phyloP scores from a whole-genome alignment of 495 filamentous ascomycete genomes.

The Hypoxylon lienhwacheense region DNA sequence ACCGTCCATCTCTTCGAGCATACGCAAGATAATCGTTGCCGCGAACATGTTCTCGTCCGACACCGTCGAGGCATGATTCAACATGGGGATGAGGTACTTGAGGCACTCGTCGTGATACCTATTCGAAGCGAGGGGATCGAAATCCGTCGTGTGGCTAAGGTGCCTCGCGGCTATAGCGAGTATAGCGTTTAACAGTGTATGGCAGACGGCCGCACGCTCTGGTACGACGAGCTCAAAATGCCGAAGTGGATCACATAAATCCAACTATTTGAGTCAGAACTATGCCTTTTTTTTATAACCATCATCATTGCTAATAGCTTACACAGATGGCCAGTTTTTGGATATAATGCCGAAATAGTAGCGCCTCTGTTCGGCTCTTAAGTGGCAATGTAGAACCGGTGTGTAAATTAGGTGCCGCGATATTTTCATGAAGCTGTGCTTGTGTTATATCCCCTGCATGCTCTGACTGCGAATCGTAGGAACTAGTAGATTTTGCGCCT shows the following conservation, averaged over 20 bases:
- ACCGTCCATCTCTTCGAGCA: slow-evolving; percentile 65
- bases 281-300: background rate
- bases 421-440: slow-evolving; percentile 1
- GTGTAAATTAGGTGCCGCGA: slow-evolving; percentile 1
- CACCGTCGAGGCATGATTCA: slow-evolving; percentile 54
- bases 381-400: slow-evolving; percentile 41
- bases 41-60: slow-evolving; percentile 63
- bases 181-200: slow-evolving; percentile 61
- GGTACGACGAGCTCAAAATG: slow-evolving; percentile 60
- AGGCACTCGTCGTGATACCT: slow-evolving; percentile 56
- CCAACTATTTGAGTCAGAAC: slow-evolving; percentile 47
- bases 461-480: background rate
- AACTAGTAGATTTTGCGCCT: background rate
- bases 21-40: slow-evolving; percentile 61
- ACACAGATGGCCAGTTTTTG: slow-evolving; percentile 54
- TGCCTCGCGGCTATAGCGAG: slow-evolving; percentile 61
- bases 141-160: slow-evolving; percentile 50
- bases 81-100: slow-evolving; percentile 51
- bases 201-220: slow-evolving; percentile 50
- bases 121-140: slow-evolving; percentile 51
- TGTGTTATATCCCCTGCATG: slow-evolving; percentile 1
- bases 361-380: slow-evolving; percentile 41
- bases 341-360: slow-evolving; percentile 53
- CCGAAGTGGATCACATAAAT: slow-evolving; percentile 58
- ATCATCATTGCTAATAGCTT: slow-evolving; percentile 22